A percentile compares a stretch with the other conserved stretches of the same genome.
Conservation (phyloP, 371 early-diverging fungal species). For the Apophysomyces trapeziformis region DNA sequence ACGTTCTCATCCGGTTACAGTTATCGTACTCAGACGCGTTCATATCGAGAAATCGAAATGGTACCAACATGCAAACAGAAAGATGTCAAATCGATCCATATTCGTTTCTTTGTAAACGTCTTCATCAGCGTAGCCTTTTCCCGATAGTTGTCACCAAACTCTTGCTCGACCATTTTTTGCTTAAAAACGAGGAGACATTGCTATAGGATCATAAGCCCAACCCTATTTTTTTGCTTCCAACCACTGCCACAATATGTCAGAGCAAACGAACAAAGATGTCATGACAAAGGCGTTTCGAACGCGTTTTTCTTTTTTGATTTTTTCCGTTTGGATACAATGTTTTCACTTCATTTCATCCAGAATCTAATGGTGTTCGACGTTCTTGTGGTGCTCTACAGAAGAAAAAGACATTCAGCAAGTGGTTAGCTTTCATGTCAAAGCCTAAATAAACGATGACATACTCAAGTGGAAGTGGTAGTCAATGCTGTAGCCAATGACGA, state of each 20-base stretch:
- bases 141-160: too few relatives aligned
- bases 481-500: constrained; percentile 60
- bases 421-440: neutral
- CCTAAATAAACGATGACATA: constrained; percentile 33
- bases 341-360: neutral
- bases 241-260: neutral
- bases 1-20: too few relatives aligned
- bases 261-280: neutral
- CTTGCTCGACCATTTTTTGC: too few relatives aligned
- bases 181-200: too few relatives aligned
- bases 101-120: too few relatives aligned
- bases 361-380: constrained; percentile 67
- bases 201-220: neutral
- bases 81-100: too few relatives aligned
- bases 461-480: constrained; percentile 77
- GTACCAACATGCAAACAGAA: too few relatives aligned
- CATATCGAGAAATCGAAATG: too few relatives aligned
- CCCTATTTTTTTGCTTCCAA: too few relatives aligned
- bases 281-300: constrained; percentile 8
- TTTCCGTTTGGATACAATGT: neutral
- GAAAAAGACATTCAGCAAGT: constrained; percentile 13
- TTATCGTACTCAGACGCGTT: too few relatives aligned
- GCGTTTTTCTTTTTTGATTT: neutral
- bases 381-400: constrained; percentile 70
- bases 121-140: too few relatives aligned